Evolutionary conservation across 2,329 filamentous ascomycete genomes (phyloP).

Genomic region (Neurospora sp.): DNA sequence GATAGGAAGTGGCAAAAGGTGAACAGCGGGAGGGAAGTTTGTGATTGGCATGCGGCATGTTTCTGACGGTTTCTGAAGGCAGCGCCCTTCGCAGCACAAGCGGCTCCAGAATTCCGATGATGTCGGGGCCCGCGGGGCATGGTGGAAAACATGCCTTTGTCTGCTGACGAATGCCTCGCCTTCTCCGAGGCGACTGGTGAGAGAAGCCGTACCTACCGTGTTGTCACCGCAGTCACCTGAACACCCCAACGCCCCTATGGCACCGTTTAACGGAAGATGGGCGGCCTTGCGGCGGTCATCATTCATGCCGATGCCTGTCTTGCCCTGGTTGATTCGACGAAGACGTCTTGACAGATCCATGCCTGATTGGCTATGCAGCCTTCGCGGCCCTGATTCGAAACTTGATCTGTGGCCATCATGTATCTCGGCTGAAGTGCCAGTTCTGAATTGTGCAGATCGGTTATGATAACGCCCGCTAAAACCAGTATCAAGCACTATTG

Average conservation of each 20-base stretch:
- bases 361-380: neutral
- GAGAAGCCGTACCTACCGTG: neutral
- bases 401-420: neutral
- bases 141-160: neutral
- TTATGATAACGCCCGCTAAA: neutral
- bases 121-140: neutral
- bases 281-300: neutral
- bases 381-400: neutral
- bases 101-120: neutral
- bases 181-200: neutral
- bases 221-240: neutral
- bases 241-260: neutral
- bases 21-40: neutral
- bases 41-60: neutral
- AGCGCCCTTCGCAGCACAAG: neutral
- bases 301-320: neutral
- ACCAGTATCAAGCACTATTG: neutral
- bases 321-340: neutral
- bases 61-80: neutral
- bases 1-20: neutral
- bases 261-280: neutral
- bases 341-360: neutral
- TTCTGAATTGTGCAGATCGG: neutral
- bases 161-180: neutral
- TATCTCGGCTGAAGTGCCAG: neutral